Percentiles rank a stretch among this genome's conserved stretches.
phyloP scores from a whole-genome alignment of 768 basidiomycete species.

The Steccherinum ochraceum region DNA sequence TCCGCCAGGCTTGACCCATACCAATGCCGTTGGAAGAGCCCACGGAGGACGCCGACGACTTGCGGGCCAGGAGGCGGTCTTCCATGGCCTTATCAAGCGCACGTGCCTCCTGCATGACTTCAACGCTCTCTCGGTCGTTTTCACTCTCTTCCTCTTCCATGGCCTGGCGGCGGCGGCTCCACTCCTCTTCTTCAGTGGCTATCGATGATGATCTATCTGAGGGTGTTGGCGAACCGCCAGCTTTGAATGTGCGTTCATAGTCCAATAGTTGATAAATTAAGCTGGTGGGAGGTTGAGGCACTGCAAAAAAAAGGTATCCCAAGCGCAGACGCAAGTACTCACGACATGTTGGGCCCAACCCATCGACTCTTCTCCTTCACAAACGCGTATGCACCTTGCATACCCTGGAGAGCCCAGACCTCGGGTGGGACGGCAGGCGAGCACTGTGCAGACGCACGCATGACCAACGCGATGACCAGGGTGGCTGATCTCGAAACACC shows the following conservation, averaged over 20 bases:
- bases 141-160: slow-evolving; percentile 49
- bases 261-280: slow-evolving; percentile 92
- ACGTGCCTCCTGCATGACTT: slow-evolving; percentile 71
- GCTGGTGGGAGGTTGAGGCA: slow-evolving; percentile 32
- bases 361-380: slow-evolving; percentile 86
- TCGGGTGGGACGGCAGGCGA: slow-evolving; percentile 64
- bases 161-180: slow-evolving; percentile 62
- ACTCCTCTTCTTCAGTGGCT: slow-evolving; percentile 72
- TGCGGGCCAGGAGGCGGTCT: slow-evolving; percentile 70
- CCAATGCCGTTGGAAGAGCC: slow-evolving; percentile 36
- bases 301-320: not conserved
- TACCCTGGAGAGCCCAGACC: slow-evolving; percentile 74
- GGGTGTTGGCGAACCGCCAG: slow-evolving; percentile 40
- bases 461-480: slow-evolving; percentile 83
- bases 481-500: slow-evolving; percentile 91
- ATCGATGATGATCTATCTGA: slow-evolving; percentile 54
- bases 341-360: slow-evolving; percentile 94
- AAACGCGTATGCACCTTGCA: slow-evolving; percentile 86
- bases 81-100: slow-evolving; percentile 87
- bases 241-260: slow-evolving; percentile 72
- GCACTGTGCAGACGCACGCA: slow-evolving; percentile 79
- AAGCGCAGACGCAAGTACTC: slow-evolving; percentile 30
- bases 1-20: slow-evolving; percentile 62
- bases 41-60: slow-evolving; percentile 60
- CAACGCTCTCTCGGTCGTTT: slow-evolving; percentile 46